Evolutionary conservation across 306 rosid genomes (phyloP).

Genomic region (Lagenaria siceraria): DNA sequence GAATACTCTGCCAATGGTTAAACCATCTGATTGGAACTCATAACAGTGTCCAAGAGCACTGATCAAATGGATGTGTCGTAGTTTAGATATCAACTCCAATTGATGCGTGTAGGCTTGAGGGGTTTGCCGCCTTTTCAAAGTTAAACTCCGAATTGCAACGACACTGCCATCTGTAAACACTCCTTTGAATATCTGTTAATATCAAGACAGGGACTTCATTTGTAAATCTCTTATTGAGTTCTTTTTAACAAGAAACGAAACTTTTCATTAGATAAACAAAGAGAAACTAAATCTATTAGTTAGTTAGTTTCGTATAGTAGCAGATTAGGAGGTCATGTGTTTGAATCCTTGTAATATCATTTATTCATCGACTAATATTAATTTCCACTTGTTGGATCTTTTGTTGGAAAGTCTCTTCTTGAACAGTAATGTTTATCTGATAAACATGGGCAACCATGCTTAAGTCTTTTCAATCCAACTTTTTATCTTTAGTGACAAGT

Average conservation of each 20-base stretch:
- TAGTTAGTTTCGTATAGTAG: not conserved
- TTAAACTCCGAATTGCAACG: slow-evolving; percentile 49
- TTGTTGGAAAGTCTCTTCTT: too few species aligned
- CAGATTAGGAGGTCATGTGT: not conserved
- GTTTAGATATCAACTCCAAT: slow-evolving; percentile 72
- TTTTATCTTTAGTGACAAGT: not conserved
- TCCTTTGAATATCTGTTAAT: slow-evolving; percentile 61
- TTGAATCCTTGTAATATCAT: too few species aligned
- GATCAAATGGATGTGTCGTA: slow-evolving; percentile 69
- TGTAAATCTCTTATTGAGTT: not conserved
- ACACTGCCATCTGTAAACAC: slow-evolving; percentile 63
- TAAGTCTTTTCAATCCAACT: not conserved
- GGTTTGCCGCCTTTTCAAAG: slow-evolving; percentile 48
- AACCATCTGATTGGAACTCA: slow-evolving; percentile 58
- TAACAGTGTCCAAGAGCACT: slow-evolving; percentile 91
- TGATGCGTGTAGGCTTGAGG: slow-evolving; percentile 53
- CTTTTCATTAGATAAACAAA: too few species aligned
- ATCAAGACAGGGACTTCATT: not conserved
- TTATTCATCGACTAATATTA: too few species aligned
- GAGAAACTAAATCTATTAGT: too few species aligned
- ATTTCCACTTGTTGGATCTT: too few species aligned
- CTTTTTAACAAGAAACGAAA: too few species aligned
- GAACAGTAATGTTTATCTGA: too few species aligned
- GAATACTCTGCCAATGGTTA: slow-evolving; percentile 45
- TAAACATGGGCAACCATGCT: too few species aligned